Evolutionary conservation across 768 basidiomycete species (phyloP), one percentile per base, ranked within the genome.

Genomic region (Boletales sp.): DNA sequence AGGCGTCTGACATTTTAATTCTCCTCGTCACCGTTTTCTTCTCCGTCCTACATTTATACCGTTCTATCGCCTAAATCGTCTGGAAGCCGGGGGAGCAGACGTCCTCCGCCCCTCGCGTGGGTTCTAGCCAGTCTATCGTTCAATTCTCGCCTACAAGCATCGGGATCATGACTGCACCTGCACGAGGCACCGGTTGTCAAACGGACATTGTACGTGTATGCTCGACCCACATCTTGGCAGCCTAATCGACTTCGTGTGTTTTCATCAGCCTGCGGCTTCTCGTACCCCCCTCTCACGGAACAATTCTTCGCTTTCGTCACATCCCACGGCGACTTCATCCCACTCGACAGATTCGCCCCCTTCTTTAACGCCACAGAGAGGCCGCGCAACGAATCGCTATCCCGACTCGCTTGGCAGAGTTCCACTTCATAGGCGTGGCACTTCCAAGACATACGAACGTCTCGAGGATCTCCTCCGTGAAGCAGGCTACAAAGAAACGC

Each of bases 401-500:
- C 81, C 82, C 2, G 75, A 79, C 10, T 63, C 70, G 38, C 78
- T 87, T 8, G 78, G 81, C 5, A 81, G 84, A 28, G 84, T 88
- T 7, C 89, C 87, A 0, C 71, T 90, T 13, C 88, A 90, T 62
- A 77, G 86, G 19, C 74, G 89, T 48, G 90, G 90, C 2, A 90
- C 81, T 17, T 90, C 89, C 3, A 81, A 79, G 54, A 88, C 82
- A 5, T 93, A 91, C 56, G 91, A 94, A 57, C 77, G 82, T 6
- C 76, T 95, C 17, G 93, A 93, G 56, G 90, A 94, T 69, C 74
- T 96, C 15, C 75, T 96, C 25, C 75, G 81, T 44, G 87, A 92
- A 64, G 90, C 90, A 1, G 93, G 93, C 2, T 94, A 94, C 74
- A 92, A 91, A 66, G 93, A 95, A 63, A 94, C 91, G 4, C 80